Evolutionary conservation across 2,329 filamentous ascomycete genomes (phyloP).

Genomic region (Xylariaceae sp.): DNA sequence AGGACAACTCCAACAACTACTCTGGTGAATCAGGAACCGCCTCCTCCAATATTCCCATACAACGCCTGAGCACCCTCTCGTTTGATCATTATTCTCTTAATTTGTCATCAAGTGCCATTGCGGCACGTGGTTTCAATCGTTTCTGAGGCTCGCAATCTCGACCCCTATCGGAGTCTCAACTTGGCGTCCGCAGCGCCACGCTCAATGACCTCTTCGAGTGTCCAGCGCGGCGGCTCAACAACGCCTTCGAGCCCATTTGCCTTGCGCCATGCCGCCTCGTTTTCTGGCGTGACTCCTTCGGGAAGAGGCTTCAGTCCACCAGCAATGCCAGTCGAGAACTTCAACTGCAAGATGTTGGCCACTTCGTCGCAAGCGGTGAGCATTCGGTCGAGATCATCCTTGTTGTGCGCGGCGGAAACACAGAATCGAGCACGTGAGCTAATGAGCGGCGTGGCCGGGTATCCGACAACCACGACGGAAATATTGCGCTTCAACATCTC

Average conservation of each 20-base stretch:
- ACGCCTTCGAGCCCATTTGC: constrained; percentile 42
- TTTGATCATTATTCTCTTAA: constrained; percentile 24
- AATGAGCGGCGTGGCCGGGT: constrained; percentile 92
- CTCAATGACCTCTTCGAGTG: constrained; percentile 73
- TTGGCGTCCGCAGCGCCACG: constrained; percentile 72
- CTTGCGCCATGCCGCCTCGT: constrained; percentile 51
- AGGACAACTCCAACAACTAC: constrained; percentile 16
- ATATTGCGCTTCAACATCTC: constrained; percentile 99
- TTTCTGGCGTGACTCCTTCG: constrained; percentile 64
- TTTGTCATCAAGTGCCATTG: constrained; percentile 26
- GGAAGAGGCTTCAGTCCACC: constrained; percentile 76
- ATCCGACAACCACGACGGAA: constrained; percentile 93
- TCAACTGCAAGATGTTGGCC: constrained; percentile 85
- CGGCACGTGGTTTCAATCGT: constrained; percentile 23
- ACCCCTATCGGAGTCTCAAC: constrained; percentile 56
- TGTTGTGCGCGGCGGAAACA: constrained; percentile 92
- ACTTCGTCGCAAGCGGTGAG: constrained; percentile 87
- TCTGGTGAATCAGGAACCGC: constrained; percentile 22
- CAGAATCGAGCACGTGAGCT: constrained; percentile 94
- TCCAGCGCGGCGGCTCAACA: constrained; percentile 73
- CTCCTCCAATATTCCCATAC: constrained; percentile 21
- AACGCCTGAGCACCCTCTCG: constrained; percentile 31
- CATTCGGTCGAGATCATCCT: constrained; percentile 91
- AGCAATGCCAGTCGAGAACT: constrained; percentile 93
- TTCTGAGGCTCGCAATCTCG: constrained; percentile 10